Evolutionary conservation across 176 grass and related monocot genomes (phyloP).

Genomic region (Echinochloa phyllopogon): DNA sequence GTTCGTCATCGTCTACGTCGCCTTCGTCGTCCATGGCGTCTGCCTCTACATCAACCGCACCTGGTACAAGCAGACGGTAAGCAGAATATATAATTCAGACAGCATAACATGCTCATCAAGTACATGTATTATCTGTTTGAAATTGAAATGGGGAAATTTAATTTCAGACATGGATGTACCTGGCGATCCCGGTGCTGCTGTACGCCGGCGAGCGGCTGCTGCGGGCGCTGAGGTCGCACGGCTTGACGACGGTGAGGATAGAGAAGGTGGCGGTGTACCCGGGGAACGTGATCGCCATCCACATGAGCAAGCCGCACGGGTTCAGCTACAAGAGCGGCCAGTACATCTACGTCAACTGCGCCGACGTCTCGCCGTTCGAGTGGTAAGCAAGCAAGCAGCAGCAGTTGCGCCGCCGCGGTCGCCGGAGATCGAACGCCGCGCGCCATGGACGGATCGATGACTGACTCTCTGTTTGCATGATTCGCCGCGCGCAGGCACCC

Average conservation of each 20-base stretch:
- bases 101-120: neutral
- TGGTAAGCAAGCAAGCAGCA: constrained; percentile 53
- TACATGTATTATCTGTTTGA: neutral
- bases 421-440: neutral
- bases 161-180: constrained; percentile 97
- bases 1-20: constrained; percentile 79
- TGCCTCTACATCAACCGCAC: constrained; percentile 88
- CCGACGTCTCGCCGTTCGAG: constrained; percentile 82
- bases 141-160: neutral
- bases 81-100: neutral
- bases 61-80: constrained; percentile 85
- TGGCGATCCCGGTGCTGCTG: constrained; percentile 62
- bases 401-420: neutral
- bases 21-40: constrained; percentile 69
- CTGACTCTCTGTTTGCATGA: too few species aligned
- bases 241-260: constrained; percentile 72
- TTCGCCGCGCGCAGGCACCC: constrained; percentile 64
- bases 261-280: constrained; percentile 92
- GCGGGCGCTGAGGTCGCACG: constrained; percentile 71
- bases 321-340: constrained; percentile 97
- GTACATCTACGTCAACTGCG: constrained; percentile 95
- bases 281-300: constrained; percentile 82
- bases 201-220: constrained; percentile 81
- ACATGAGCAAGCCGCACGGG: constrained; percentile 79
- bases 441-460: neutral